Base-by-base conservation (phyloP, 2,329 filamentous ascomycete genomes). In the Venturia aucupariae region DNA sequence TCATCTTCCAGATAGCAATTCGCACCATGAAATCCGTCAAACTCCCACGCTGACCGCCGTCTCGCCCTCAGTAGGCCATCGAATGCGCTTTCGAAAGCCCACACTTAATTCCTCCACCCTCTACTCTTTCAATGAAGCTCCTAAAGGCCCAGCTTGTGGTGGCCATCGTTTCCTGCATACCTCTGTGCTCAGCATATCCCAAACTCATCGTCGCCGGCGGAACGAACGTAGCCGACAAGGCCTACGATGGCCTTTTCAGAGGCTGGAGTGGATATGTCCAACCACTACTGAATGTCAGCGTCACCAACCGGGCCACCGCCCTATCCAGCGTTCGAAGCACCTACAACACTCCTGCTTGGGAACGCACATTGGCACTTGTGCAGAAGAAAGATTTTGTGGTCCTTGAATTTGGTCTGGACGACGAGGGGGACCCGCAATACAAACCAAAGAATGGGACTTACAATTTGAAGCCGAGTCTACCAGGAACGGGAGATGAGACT, bases 401-500 rank as follows among this genome's bases (percentile, higher is more conserved):
- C 17, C n/a, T 60, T 2, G 59, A 60, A 44, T 41, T 15, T 8
- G 59, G 59, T 8, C 35, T 41, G 7, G 41, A 60, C 4, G 59
- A 60, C 59, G 59, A 41, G 15, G 59, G 59, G 1, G 38, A 60
- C 27, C 27, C 30, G 5, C 30, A 32, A 17, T 22, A 17, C 3
- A 60, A n/a, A 32, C 4, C 5, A 17, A 60, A 60, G 10, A n/a
- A 42, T 13, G 17, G 24, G 7, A 24, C 10, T 27, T 3, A n/a
- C 35, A 27, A 41, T 27, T 27, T 35, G 19, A 39, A 19, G n/a
- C 19, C 35, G 19, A 39, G 27, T 41, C n/a, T 60, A 11, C 59
- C 59, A 19, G 59, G 59, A 19, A 60, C 38, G 35, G 59, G 59
- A 17, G 59, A 60, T 41, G 59, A 60, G 41, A 60, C 41, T 4